These are phyloP conservation scores for Nakazawaea sp. DNA, from an alignment of 805 yeast species.

Conservation along the genomic window DNA sequence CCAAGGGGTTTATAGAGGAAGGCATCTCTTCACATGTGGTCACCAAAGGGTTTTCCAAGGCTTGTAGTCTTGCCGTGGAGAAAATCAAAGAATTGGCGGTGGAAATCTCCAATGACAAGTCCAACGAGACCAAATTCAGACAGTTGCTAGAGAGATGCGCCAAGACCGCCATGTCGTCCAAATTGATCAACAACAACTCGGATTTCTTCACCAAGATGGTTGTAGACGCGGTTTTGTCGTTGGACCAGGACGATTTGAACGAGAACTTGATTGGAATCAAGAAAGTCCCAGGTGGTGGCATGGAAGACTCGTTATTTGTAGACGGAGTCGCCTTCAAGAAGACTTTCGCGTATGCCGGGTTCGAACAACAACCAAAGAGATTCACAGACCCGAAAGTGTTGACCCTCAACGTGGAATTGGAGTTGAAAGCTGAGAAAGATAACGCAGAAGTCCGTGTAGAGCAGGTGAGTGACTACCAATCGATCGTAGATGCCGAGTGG, in stretches of 20 bases:
- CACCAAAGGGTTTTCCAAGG: slow-evolving; percentile 79
- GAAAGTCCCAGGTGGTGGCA: slow-evolving; percentile 91
- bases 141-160: slow-evolving; percentile 87
- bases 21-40: slow-evolving; percentile 90
- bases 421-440: slow-evolving; percentile 96
- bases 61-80: slow-evolving; percentile 69
- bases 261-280: slow-evolving; percentile 90
- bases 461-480: slow-evolving; percentile 90
- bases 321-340: slow-evolving; percentile 97
- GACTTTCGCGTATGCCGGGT: slow-evolving; percentile 96
- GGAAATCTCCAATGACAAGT: slow-evolving; percentile 41
- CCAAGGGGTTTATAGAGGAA: slow-evolving; percentile 88
- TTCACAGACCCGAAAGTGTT: slow-evolving; percentile 77
- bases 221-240: slow-evolving; percentile 86
- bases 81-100: slow-evolving; percentile 72
- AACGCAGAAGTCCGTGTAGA: slow-evolving; percentile 97
- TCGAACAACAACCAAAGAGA: slow-evolving; percentile 94
- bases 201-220: slow-evolving; percentile 92
- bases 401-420: slow-evolving; percentile 85
- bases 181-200: slow-evolving; percentile 81
- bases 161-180: slow-evolving; percentile 94
- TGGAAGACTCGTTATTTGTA: slow-evolving; percentile 86
- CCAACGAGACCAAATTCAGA: slow-evolving; percentile 54
- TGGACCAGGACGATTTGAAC: slow-evolving; percentile 81
- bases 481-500: slow-evolving; percentile 99